Base-by-base conservation (phyloP, 768 basidiomycete species). In the Hygrocybe coccinea region DNA sequence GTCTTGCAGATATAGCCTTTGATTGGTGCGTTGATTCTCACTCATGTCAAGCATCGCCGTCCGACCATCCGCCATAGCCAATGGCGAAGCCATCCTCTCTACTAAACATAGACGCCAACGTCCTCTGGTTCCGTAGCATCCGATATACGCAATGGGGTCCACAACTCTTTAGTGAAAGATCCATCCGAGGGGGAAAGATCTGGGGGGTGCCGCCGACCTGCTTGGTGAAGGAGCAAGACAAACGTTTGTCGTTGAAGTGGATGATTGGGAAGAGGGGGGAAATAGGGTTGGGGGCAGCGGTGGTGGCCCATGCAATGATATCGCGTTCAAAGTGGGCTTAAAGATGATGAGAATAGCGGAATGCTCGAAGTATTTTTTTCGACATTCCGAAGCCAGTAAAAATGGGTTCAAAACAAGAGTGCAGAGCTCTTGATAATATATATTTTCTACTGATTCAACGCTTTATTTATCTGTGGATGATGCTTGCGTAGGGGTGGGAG, bases 211-310 rank as follows among this genome's bases (percentile, higher is more conserved):
- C 6, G 48, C 11, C 14, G 49, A 50, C 33, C 14, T 50, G 5
- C 25, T 50, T 7, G 35, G 25, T 35, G 49, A 29, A 6, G 49
- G 35, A 15, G 33, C 14, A 24, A 17, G 7, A 9, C 35, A 37
- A n/a, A 50, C 49, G n/a, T 50, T 50, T 50, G 22, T 50, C 6
- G n/a, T 35, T 21, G 49, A 50, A 17, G 49, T 50, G n/a, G 49
- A 50, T 33, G 49, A 50, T 29, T 50, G 29, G 49, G 33, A 49
- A 22, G 24, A 49, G 19, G 43, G 43, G 43, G 19, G 19, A 10
- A n/a, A 50, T 33, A 22, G 49, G 49, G 22, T 29, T 50, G 49
- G 49, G 49, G 9, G 25, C 24, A 35, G 49, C 49, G 12, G 33
- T 50, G 25, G 33, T 50, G n/a, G 49, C 4, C n/a, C 24, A 50